These are phyloP conservation scores for Candida sojae DNA, from an alignment of 1,139 yeast genomes.

Conservation along the genomic window DNA sequence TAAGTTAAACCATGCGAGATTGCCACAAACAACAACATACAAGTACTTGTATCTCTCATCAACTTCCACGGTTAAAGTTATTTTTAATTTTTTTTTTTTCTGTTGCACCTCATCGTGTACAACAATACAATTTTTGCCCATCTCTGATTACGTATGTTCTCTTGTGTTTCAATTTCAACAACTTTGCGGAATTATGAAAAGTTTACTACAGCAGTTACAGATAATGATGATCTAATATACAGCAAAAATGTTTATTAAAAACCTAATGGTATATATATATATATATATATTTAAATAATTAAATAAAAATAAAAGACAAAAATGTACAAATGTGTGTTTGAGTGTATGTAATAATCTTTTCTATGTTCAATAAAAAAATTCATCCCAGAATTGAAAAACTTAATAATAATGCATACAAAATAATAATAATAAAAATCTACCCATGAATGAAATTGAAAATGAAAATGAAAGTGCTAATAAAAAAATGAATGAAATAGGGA, in stretches of 20 bases:
- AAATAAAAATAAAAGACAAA: too few relatives aligned
- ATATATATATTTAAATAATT: neutral
- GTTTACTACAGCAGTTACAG: neutral
- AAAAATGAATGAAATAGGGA: neutral
- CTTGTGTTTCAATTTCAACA: neutral
- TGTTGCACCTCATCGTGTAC: neutral
- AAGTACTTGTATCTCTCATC: too few relatives aligned
- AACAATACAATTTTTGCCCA: neutral
- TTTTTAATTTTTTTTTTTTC: neutral
- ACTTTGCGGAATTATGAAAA: neutral
- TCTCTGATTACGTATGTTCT: too few relatives aligned
- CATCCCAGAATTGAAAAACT: conserved; percentile 1
- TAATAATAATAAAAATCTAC: neutral
- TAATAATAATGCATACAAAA: neutral
- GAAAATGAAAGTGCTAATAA: neutral
- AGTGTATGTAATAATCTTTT: neutral
- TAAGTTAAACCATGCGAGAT: too few relatives aligned
- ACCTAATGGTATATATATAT: neutral
- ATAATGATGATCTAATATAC: neutral
- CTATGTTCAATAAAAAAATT: neutral
- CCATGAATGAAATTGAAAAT: neutral
- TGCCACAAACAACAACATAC: too few relatives aligned
- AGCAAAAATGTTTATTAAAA: neutral
- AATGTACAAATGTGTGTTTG: neutral
- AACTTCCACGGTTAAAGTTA: neutral